Evolutionary conservation across 768 basidiomycete genomes (phyloP).

Genomic region (Macrocybe gigantea): DNA sequence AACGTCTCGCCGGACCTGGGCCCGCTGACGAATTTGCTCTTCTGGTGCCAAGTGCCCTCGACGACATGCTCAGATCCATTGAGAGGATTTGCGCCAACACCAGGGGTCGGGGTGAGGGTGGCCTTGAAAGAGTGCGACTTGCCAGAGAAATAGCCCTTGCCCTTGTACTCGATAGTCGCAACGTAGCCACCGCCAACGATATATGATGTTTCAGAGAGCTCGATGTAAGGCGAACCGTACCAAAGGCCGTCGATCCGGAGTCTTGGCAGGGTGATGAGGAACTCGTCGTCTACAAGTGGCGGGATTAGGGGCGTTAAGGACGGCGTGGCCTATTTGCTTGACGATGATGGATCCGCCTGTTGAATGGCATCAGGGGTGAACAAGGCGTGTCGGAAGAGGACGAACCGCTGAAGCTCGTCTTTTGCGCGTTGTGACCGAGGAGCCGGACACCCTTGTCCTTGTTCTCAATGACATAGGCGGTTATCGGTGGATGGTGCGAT

Average conservation of each 20-base stretch:
- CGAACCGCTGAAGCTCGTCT: constrained; percentile 85
- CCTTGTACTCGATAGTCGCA: constrained; percentile 84
- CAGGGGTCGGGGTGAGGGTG: constrained; percentile 47
- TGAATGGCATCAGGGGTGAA: neutral
- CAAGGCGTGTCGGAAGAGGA: neutral
- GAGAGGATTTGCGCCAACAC: constrained; percentile 19
- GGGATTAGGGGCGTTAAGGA: constrained; percentile 62
- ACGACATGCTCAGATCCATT: constrained; percentile 38
- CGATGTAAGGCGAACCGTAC: constrained; percentile 90
- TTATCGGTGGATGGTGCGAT: constrained; percentile 90
- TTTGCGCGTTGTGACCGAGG: constrained; percentile 89
- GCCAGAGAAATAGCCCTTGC: constrained; percentile 92
- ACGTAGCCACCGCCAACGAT: constrained; percentile 49
- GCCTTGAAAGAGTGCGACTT: constrained; percentile 94
- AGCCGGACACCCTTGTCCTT: constrained; percentile 66
- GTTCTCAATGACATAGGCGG: constrained; percentile 86
- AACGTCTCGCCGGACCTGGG: constrained; percentile 40
- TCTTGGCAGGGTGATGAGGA: constrained; percentile 87
- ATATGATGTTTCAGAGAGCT: constrained; percentile 76
- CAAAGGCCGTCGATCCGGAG: constrained; percentile 92
- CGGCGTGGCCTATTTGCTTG: constrained; percentile 92
- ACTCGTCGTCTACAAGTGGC: constrained; percentile 44
- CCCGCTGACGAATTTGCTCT: constrained; percentile 40
- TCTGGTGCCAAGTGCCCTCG: constrained; percentile 80
- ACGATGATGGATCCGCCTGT: constrained; percentile 73